Evolutionary conservation across 192 early-diverging fungal species (phyloP).

Genomic region (Dissophora globulifera): DNA sequence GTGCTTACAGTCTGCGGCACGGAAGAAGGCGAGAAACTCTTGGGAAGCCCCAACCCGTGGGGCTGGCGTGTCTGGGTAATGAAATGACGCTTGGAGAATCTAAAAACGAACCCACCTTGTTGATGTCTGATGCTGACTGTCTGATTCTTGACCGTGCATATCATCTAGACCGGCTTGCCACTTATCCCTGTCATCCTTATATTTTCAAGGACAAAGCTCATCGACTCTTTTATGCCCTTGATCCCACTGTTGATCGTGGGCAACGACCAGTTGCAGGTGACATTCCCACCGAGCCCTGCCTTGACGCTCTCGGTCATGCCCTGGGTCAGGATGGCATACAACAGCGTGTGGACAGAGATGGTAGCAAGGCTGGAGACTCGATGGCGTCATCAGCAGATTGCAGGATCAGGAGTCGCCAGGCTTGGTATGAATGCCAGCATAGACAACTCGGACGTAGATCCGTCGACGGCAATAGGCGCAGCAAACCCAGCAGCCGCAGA

Average conservation of each 20-base stretch:
- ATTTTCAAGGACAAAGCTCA: slow-evolving; percentile 66
- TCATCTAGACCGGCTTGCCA: slow-evolving; percentile 50
- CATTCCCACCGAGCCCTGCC: slow-evolving; percentile 71
- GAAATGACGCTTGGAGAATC: no score
- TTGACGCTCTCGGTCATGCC: slow-evolving; percentile 71
- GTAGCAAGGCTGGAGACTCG: slow-evolving; percentile 64
- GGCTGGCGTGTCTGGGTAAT: slow-evolving; percentile 71
- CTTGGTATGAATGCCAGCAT: slow-evolving; percentile 45
- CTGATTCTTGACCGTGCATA: not conserved
- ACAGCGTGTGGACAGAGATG: slow-evolving; percentile 63
- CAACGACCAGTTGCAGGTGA: slow-evolving; percentile 63
- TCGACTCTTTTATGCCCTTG: slow-evolving; percentile 70
- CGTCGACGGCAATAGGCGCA: slow-evolving; percentile 12
- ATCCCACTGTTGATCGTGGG: slow-evolving; percentile 67
- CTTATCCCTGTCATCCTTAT: slow-evolving; percentile 72
- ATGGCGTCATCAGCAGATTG: slow-evolving; percentile 63
- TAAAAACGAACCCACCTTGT: not conserved
- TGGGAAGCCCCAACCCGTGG: slow-evolving; percentile 66
- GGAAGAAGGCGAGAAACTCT: slow-evolving; percentile 65
- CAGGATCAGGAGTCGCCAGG: slow-evolving; percentile 36
- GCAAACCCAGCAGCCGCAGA: slow-evolving; percentile 38
- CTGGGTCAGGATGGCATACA: slow-evolving; percentile 68
- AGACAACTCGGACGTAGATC: slow-evolving; percentile 33
- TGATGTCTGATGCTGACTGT: not conserved
- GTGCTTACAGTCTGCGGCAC: slow-evolving; percentile 75